Evolutionary conservation across 2,329 filamentous ascomycete species (phyloP).

Genomic region (Tympanopsis confertula): DNA sequence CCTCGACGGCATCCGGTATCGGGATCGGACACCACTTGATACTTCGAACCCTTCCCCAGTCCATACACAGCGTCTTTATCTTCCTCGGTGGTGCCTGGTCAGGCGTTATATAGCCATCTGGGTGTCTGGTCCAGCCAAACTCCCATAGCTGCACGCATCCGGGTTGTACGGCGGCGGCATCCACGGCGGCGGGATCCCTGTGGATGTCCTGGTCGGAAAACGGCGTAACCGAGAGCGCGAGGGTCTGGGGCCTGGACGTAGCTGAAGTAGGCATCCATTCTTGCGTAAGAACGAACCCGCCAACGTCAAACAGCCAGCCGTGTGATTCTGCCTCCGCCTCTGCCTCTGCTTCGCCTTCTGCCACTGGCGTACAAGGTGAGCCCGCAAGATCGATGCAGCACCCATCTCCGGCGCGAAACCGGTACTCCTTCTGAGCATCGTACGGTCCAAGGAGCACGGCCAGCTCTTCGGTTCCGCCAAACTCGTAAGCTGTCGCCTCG

Average conservation of each 20-base stretch:
- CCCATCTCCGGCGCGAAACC: not conserved
- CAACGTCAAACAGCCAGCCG: conserved; percentile 31
- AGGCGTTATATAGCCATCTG: conserved; percentile 18
- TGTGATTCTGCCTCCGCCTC: conserved; percentile 8
- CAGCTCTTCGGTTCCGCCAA: not conserved
- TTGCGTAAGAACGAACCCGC: conserved; percentile 38
- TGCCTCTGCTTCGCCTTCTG: too few relatives aligned
- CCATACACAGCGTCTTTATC: conserved; percentile 31
- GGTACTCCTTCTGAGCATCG: not conserved
- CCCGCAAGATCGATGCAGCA: not conserved
- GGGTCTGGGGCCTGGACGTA: conserved; percentile 25
- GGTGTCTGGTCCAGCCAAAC: conserved; percentile 20
- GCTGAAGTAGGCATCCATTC: conserved; percentile 34
- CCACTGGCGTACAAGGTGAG: too few relatives aligned
- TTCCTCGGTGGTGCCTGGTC: conserved; percentile 23
- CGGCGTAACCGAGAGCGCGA: conserved; percentile 38
- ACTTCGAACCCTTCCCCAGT: conserved; percentile 35
- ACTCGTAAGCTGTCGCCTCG: not conserved
- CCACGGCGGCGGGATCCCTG: conserved; percentile 21
- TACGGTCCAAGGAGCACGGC: not conserved
- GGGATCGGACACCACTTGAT: conserved; percentile 41
- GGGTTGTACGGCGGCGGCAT: conserved; percentile 22
- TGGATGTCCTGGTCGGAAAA: conserved; percentile 34
- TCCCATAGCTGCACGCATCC: conserved; percentile 42
- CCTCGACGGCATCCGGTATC: conserved; percentile 9